These are phyloP conservation scores for Lachnellula arida DNA, from an alignment of 2,329 filamentous ascomycete genomes.

Conservation along the genomic window DNA sequence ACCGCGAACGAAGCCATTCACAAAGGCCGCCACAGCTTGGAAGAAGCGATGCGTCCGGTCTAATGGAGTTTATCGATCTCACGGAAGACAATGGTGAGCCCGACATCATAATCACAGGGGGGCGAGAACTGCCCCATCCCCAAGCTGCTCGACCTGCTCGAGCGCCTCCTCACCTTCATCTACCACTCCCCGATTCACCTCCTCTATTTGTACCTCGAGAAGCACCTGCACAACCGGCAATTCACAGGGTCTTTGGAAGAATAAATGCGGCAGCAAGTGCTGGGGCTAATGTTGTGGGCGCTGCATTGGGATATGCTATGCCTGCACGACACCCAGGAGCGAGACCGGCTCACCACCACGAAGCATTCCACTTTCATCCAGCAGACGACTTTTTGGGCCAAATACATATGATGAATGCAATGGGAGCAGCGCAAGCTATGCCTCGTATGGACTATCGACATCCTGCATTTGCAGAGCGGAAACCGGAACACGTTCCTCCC, in stretches of 20 bases:
- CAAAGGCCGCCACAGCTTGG: conserved; percentile 25
- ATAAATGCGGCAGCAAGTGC: neutral
- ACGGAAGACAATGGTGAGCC: conserved; percentile 42
- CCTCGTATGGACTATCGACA: conserved; percentile 25
- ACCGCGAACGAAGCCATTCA: conserved; percentile 5
- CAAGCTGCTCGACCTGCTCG: conserved; percentile 2
- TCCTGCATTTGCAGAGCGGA: conserved; percentile 21
- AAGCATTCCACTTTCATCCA: neutral
- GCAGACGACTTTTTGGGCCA: conserved; percentile 1
- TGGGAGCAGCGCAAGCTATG: conserved; percentile 1
- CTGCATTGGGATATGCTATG: neutral
- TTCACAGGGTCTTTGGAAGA: neutral
- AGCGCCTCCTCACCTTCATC: neutral
- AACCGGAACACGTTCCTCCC: conserved; percentile 29
- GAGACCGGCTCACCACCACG: neutral
- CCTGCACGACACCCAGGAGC: neutral
- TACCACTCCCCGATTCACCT: conserved; percentile 4
- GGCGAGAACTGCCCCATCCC: conserved; percentile 19
- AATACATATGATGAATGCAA: neutral
- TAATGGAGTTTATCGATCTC: conserved; percentile 46
- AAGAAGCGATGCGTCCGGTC: conserved; percentile 24
- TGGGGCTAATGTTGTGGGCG: neutral
- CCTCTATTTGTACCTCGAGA: conserved; percentile 6
- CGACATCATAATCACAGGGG: conserved; percentile 31
- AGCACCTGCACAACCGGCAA: conserved; percentile 4